Conservation (phyloP, 805 yeast genomes). For the Metschnikowia similis region DNA sequence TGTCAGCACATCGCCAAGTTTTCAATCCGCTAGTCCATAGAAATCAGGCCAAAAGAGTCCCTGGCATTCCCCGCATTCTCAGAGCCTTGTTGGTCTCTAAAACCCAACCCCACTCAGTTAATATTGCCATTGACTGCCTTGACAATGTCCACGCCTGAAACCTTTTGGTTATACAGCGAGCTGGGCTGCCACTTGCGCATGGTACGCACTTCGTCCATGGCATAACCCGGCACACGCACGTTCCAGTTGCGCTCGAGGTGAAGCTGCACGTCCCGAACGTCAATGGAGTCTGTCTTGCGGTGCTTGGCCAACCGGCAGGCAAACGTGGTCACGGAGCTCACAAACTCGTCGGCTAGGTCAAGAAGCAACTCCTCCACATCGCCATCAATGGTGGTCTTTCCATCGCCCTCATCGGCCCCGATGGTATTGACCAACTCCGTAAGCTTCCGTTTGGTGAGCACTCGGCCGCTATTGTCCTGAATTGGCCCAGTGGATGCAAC, state of each 20-base stretch:
- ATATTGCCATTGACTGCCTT: conserved; percentile 54
- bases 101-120: conserved; percentile 1
- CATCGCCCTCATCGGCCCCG: conserved; percentile 85
- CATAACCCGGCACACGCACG: conserved; percentile 87
- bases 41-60: too few species aligned
- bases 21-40: too few species aligned
- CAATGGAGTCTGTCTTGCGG: conserved; percentile 81
- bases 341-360: conserved; percentile 95
- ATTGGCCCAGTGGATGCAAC: conserved; percentile 37
- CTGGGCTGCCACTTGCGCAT: conserved; percentile 71
- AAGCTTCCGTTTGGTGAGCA: conserved; percentile 82
- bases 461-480: conserved; percentile 66
- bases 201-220: conserved; percentile 84
- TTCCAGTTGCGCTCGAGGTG: conserved; percentile 94
- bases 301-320: conserved; percentile 96
- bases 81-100: too few species aligned
- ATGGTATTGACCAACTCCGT: conserved; percentile 80
- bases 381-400: conserved; percentile 87
- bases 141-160: conserved; percentile 63
- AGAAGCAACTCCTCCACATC: conserved; percentile 89
- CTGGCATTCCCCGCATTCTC: too few species aligned
- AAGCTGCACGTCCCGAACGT: conserved; percentile 83
- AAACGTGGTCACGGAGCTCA: conserved; percentile 82
- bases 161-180: conserved; percentile 57
- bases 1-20: too few species aligned